A percentile compares a stretch with the other conserved stretches of the same genome.
Evolutionary conservation across 1,284 basidiomycete species (phyloP).

Genomic region (Malassezia slooffiae): DNA sequence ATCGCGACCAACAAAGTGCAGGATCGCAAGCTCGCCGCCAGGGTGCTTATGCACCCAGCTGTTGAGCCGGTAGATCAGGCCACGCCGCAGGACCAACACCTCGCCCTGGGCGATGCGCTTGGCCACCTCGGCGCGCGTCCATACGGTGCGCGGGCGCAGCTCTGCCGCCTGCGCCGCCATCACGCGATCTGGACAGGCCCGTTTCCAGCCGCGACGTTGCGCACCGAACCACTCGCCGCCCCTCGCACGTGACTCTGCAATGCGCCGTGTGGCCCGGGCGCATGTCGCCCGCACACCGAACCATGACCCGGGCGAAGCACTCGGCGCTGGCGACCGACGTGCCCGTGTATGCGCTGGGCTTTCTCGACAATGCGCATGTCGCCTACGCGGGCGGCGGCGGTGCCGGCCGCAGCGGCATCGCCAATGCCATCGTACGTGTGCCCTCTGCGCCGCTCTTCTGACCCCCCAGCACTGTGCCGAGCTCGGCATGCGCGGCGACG

Average conservation of each 20-base stretch:
- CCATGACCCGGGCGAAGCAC: slow-evolving; percentile 20
- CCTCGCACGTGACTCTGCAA: neutral
- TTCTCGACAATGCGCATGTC: slow-evolving; percentile 25
- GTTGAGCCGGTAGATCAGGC: slow-evolving; percentile 69
- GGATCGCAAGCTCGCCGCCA: slow-evolving; percentile 74
- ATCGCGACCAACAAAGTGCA: slow-evolving; percentile 92
- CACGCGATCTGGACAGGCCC: no score
- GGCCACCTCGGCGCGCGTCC: slow-evolving; percentile 33
- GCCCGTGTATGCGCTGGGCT: slow-evolving; percentile 40
- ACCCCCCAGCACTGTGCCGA: slow-evolving; percentile 1
- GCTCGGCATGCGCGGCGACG: neutral
- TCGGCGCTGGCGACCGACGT: slow-evolving; percentile 25
- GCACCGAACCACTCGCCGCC: no score
- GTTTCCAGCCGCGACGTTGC: no score
- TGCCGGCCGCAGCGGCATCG: slow-evolving; percentile 34
- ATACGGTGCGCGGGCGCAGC: slow-evolving; percentile 8
- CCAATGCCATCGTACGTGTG: slow-evolving; percentile 31
- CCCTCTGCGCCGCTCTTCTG: no score
- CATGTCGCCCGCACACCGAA: neutral
- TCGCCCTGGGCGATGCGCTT: slow-evolving; percentile 48
- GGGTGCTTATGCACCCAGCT: slow-evolving; percentile 74
- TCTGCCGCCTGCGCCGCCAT: no score
- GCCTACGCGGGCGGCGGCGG: slow-evolving; percentile 43
- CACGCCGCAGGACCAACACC: slow-evolving; percentile 66
- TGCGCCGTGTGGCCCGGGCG: neutral